Conservation (phyloP, 305 asterid genomes). For the Fraxinus xanthoxyloides region DNA sequence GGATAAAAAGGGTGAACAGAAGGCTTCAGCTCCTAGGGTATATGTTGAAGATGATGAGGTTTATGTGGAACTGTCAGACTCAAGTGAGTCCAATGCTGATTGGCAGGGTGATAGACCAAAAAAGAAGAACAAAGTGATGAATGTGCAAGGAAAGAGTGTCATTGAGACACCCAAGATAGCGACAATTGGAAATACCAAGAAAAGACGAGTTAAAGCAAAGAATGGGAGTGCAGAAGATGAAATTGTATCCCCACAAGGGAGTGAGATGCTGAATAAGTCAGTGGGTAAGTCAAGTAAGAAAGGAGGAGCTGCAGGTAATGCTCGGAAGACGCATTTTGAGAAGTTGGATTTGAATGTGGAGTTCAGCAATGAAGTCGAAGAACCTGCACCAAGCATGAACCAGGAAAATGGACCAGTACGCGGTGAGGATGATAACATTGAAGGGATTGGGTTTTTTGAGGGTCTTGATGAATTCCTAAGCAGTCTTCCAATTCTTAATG, state of each 20-base stretch:
- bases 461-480: constrained; percentile 84
- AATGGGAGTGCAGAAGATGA: constrained; percentile 25
- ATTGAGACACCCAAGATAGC: constrained; percentile 23
- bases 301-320: constrained; percentile 20
- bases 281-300: constrained; percentile 29
- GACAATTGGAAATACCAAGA: constrained; percentile 10
- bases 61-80: constrained; percentile 39
- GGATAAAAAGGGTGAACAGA: constrained; percentile 21
- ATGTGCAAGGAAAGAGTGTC: constrained; percentile 24
- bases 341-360: constrained; percentile 67
- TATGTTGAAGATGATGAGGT: constrained; percentile 49
- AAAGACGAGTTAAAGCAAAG: constrained; percentile 18
- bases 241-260: constrained; percentile 28
- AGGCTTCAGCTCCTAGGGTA: constrained; percentile 36
- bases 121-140: constrained; percentile 28
- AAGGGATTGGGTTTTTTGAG: constrained; percentile 69
- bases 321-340: constrained; percentile 42
- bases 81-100: constrained; percentile 54
- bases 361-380: constrained; percentile 59
- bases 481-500: constrained; percentile 62
- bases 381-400: constrained; percentile 34
- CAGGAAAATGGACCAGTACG: constrained; percentile 42
- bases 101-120: constrained; percentile 28
- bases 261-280: constrained; percentile 16
- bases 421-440: constrained; percentile 59